Percentiles rank a stretch among this genome's conserved stretches.
phyloP scores from a whole-genome alignment of 179 eudicot species.

The Beta corolliflora region DNA sequence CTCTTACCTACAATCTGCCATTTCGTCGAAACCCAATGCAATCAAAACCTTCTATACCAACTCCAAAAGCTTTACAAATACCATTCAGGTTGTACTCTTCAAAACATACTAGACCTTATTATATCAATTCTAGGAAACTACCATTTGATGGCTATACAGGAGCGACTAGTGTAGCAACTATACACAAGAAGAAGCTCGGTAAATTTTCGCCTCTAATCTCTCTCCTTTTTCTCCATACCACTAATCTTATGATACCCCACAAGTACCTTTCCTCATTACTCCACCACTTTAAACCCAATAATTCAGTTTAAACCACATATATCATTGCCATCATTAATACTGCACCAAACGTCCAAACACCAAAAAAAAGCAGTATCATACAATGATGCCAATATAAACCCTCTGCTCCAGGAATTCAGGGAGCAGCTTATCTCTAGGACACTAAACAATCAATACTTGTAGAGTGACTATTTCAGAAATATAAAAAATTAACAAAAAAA shows the following conservation, averaged over 20 bases:
- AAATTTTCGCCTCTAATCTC: neutral
- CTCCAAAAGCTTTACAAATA: neutral
- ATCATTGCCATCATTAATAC: conserved; percentile 3
- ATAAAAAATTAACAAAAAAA: no score
- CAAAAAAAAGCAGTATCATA: neutral
- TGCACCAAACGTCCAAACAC: conserved; percentile 2
- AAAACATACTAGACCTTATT: neutral
- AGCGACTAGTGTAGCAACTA: neutral
- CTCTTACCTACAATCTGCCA: no score
- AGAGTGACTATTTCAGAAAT: neutral
- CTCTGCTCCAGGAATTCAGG: conserved; percentile 9
- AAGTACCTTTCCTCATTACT: neutral
- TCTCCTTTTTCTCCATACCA: neutral
- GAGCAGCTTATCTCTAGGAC: neutral
- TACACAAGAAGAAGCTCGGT: neutral
- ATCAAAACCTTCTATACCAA: neutral
- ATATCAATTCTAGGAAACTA: neutral
- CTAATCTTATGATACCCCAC: neutral
- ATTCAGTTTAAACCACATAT: neutral
- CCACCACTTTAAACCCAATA: neutral
- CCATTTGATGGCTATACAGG: neutral
- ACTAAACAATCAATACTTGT: neutral
- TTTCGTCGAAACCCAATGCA: no score
- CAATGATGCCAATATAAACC: neutral
- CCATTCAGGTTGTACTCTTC: neutral